Evolutionary conservation across 768 basidiomycete genomes (phyloP), one percentile per base, ranked within the genome.

Genomic region (Coprinellus aureogranulatus): DNA sequence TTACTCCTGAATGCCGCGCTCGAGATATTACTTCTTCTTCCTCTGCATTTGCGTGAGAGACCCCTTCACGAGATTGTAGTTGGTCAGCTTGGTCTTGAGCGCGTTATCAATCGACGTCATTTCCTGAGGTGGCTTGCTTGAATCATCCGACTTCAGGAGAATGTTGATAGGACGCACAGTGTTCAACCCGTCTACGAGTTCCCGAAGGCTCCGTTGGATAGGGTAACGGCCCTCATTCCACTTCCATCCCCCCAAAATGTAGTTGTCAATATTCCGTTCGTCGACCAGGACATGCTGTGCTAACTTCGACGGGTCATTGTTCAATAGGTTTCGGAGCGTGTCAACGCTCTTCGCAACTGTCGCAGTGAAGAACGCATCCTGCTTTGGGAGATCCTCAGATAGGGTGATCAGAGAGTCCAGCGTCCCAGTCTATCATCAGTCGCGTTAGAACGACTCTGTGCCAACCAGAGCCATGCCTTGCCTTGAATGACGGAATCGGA

Each of bases 201-300:
- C 97, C 48, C 81, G 79, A 39, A 98, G 78, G 59, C 89, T 83
- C 63, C 86, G 84, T 68, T 94, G 90, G 23, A 86, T 79, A 48
- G 90, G 89, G 73, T 95, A 99, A 61, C 96, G 84, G 22, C 92
- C 87, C 65, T 89, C 87, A 66, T 98, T 95, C 97, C 97, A 99
- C 64, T 80, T 83, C 95, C 95, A 99, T 4, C 80, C 81, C 2
- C 75, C 73, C n/a, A 95, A 68, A 14, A 95, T 72, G 68, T 94
- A 94, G 55, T 85, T 82, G 57, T 96, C 92, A 6, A 90, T 83
- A 28, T 77, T 81, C 58, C 82, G 77, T 67, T 96, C 94, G 62
- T 96, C 88, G 20, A 95, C 84, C 37, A 88, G 77, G 39, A 89
- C 75, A 67, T 94, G 90, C 67, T 90, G 89, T 14, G 78, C 72